Evolutionary conservation across 2,329 filamentous ascomycete genomes (phyloP).

Genomic region (Fusarium sambucinum): DNA sequence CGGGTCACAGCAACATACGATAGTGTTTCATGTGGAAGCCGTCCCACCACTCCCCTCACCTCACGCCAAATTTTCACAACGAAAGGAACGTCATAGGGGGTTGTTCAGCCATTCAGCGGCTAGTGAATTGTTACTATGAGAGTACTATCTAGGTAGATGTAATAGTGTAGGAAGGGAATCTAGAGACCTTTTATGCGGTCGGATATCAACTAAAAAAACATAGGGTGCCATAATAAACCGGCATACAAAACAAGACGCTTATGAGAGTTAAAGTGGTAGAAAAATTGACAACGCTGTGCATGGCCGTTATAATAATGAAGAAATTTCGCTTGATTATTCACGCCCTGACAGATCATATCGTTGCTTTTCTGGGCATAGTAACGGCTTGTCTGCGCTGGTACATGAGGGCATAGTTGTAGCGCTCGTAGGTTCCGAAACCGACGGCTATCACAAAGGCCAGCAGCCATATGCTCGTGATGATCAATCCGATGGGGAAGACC

Average conservation of each 20-base stretch:
- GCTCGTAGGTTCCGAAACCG: constrained; percentile 73
- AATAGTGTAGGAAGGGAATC: constrained; percentile 35
- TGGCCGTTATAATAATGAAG: constrained; percentile 31
- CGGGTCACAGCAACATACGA: constrained; percentile 29
- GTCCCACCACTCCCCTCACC: constrained; percentile 18
- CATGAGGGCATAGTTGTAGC: constrained; percentile 74
- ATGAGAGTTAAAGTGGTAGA: constrained; percentile 25
- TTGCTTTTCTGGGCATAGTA: constrained; percentile 34
- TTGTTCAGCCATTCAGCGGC: constrained; percentile 27
- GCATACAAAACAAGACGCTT: constrained; percentile 40
- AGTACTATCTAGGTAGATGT: constrained; percentile 12
- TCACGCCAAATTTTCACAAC: constrained; percentile 5
- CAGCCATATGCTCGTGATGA: constrained; percentile 74
- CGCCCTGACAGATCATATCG: constrained; percentile 12
- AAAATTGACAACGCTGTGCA: constrained; percentile 40
- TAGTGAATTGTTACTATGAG: constrained; percentile 31
- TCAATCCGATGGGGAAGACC: constrained; percentile 76
- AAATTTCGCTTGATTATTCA: constrained; percentile 28
- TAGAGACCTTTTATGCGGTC: constrained; percentile 33
- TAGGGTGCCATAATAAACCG: constrained; percentile 39
- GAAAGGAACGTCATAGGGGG: constrained; percentile 2
- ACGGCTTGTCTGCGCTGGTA: constrained; percentile 61
- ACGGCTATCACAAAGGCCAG: constrained; percentile 67
- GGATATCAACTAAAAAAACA: constrained; percentile 45
- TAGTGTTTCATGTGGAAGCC: constrained; percentile 40